Percentiles rank a stretch among this genome's conserved stretches.
Evolutionary conservation across 371 early-diverging fungal species (phyloP).

Genomic region (Entomophthora muscae): DNA sequence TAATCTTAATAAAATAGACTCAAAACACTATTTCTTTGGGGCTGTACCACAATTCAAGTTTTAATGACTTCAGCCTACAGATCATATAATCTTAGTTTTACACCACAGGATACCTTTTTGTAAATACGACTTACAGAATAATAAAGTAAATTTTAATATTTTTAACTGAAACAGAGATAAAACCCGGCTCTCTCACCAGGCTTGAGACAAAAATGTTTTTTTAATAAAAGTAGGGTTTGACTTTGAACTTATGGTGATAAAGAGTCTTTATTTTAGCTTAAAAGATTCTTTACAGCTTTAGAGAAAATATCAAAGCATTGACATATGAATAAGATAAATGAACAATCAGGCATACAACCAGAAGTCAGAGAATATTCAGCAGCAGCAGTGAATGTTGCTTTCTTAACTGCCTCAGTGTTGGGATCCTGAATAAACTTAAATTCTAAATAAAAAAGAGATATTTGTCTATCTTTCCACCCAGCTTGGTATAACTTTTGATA

Average conservation of each 20-base stretch:
- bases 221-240: constrained; percentile 71
- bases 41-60: constrained; percentile 85
- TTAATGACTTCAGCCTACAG: constrained; percentile 84
- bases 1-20: not conserved
- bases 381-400: constrained; percentile 37
- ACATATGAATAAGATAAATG: constrained; percentile 14
- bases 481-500: constrained; percentile 82
- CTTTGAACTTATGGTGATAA: constrained; percentile 96
- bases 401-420: constrained; percentile 27
- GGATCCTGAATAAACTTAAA: constrained; percentile 20
- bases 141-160: constrained; percentile 14
- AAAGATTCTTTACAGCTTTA: constrained; percentile 59
- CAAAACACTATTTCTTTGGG: constrained; percentile 14
- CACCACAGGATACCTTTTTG: constrained; percentile 67
- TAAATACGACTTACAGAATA: constrained; percentile 36
- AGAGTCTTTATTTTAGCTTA: constrained; percentile 66
- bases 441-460: not conserved
- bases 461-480: constrained; percentile 62
- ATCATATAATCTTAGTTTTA: constrained; percentile 92
- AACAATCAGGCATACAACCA: constrained; percentile 26
- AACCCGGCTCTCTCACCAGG: constrained; percentile 49
- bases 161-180: constrained; percentile 52
- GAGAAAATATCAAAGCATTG: constrained; percentile 95
- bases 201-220: constrained; percentile 52
- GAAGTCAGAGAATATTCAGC: constrained; percentile 73